Base-by-base conservation (phyloP, 2,329 filamentous ascomycete species). In the Fusarium scirpi region DNA sequence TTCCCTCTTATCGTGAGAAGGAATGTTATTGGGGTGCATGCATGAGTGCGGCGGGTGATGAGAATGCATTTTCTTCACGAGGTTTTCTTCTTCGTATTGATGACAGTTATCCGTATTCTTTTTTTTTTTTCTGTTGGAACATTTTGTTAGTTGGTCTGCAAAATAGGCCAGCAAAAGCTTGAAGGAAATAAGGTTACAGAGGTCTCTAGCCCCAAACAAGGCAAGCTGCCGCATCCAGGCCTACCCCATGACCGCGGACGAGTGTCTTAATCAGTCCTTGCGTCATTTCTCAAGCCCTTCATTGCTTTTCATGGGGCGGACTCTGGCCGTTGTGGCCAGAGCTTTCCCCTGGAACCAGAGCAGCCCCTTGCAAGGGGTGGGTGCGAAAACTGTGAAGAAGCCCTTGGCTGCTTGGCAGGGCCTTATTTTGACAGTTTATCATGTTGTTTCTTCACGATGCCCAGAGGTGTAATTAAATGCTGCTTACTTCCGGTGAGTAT, bases 151-250 rank as follows among this genome's bases (percentile, higher is more conserved):
- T 41, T 12, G 18, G 43, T 30, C 25, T 44, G 45, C 16, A n/a
- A 25, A 13, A 29, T 41, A 51, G 40, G 30, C 20, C 45, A 22
- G 24, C 22, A 67, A 67, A 68, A 68, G 65, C 65, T 68, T 68
- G 58, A 55, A 43, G 32, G 48, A 38, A 29, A 64, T 68, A 68
- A 68, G 65, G 65, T 68, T 68, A 65, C 65, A 68, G 48, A 40
- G 49, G 25, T 41, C 32, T 54, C 65, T 68, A 68, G 65, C 59
- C 65, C 65, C 53, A 64, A 68, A 68, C 45, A 8, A 49, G 65
- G 34, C n/a, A 68, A 68, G 65, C 48, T 54, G 48, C 64, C 64
- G 52, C 15, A 18, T 3, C 15, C n/a, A 59, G 58, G 60, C 61
- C 46, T 65, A 38, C 22, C 30, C 32, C n/a, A 20, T 40, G 13